phyloP scores from a whole-genome alignment of 1,139 yeast genomes.

The Blastobotrys buckinghamii region DNA sequence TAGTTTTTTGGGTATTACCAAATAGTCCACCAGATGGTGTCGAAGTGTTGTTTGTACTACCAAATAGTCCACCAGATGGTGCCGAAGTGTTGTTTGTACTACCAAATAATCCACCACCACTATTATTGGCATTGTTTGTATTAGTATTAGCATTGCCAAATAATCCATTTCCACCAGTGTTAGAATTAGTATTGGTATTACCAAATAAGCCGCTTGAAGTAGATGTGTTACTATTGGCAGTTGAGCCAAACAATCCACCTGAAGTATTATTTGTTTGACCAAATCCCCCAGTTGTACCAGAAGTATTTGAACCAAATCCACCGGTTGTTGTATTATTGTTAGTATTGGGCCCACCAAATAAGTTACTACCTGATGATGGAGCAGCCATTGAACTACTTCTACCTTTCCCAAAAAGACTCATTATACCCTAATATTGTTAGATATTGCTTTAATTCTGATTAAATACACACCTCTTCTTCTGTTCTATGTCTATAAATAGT shows the following conservation, averaged over 20 bases:
- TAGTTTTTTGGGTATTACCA: constrained; percentile 20
- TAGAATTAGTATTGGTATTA: background rate
- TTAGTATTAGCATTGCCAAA: constrained; percentile 1
- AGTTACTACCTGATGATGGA: constrained; percentile 2
- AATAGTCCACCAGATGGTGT: constrained; percentile 15
- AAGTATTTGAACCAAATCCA: no score
- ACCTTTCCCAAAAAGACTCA: background rate
- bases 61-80: constrained; percentile 19
- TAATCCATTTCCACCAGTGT: background rate
- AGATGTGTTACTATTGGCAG: background rate
- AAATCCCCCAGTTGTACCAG: no score
- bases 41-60: constrained; percentile 8
- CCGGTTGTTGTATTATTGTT: background rate
- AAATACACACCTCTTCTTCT: no score
- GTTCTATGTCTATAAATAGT: no score
- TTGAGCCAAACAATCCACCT: background rate
- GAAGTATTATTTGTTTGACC: no score
- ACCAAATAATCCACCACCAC: constrained; percentile 5
- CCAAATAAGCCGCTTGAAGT: constrained; percentile 1
- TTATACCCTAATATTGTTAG: background rate
- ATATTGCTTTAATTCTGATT: background rate
- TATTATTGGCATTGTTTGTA: background rate
- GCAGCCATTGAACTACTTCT: constrained; percentile 11
- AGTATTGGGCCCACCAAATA: constrained; percentile 1
- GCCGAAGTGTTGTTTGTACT: background rate